Base-by-base conservation (phyloP, 768 basidiomycete genomes). In the Lyophyllum shimeji region DNA sequence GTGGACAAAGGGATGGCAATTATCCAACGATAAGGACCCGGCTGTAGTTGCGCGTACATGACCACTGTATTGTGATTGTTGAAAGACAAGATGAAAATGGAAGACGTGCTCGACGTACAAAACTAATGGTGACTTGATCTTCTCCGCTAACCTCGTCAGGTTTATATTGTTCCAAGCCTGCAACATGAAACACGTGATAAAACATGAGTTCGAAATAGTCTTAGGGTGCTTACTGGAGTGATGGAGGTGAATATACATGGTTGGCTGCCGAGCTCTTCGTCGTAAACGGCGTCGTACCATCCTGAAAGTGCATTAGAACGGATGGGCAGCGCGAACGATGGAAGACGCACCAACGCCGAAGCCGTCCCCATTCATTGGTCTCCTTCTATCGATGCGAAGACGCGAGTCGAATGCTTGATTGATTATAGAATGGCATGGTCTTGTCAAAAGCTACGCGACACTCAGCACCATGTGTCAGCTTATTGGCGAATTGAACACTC, bases 161-260 rank as follows among this genome's bases (percentile, higher is more conserved):
- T 99, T 98, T 23, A 87, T 83, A 66, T 98, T 97, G 66, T 95
- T 95, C 96, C 97, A 98, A 7, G 95, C 97, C 90, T 97, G 33
- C 20, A 4, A 45, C 7, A 18, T n/a, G 3, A 17, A 42, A 8
- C 27, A 4, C 45, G 11, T 11, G 29, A 31, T 40, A 31, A 21
- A 48, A 17, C 9, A 46, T 33, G 20, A 39, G 18, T 52, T 15
- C 12, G 40, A 12, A 54, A 7, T 43, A 20, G 25, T 24, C 17
- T 7, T 6, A 17, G 43, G 15, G 43, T 39, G 69, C 81, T 63
- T 64, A 94, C 95, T 3, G 95, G 95, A 11, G 95, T 94, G 18
- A 96, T 86, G 24, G 93, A 93, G 39, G 95, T 96, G 72, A 98
- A 98, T 58, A 98, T 90, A 71, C 96, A 97, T 13, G 96, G 95